A percentile compares a stretch with the other conserved stretches of the same genome.
Conservation (phyloP, 1,284 basidiomycete species). For the Pterulicium gracile region DNA sequence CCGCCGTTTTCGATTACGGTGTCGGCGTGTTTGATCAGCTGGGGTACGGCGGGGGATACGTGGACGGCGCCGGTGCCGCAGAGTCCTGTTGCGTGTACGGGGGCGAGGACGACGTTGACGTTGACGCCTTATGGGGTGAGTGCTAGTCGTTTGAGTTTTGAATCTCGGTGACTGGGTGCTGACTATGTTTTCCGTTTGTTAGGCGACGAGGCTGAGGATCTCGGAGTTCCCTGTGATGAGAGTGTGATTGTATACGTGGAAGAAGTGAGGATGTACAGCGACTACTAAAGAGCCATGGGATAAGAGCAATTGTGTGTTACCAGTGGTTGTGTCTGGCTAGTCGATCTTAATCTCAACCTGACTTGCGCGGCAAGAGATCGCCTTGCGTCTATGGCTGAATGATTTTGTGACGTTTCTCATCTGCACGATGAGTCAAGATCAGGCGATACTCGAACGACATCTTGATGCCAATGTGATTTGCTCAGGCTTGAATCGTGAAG, state of each 20-base stretch:
- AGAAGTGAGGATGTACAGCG: not conserved
- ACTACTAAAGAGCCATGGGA: too few species aligned
- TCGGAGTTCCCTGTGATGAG: slow-evolving; percentile 36
- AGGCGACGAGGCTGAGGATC: slow-evolving; percentile 45
- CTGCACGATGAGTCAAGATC: too few species aligned
- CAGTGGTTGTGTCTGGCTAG: too few species aligned
- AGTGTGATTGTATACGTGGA: not conserved
- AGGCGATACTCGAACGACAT: too few species aligned
- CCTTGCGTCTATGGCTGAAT: too few species aligned
- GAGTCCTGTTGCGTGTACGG: slow-evolving; percentile 30
- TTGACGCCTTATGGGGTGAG: slow-evolving; percentile 43
- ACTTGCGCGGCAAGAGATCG: too few species aligned
- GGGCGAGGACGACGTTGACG: slow-evolving; percentile 31
- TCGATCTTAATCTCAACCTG: too few species aligned
- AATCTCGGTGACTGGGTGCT: slow-evolving; percentile 1
- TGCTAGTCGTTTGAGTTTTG: slow-evolving; percentile 7
- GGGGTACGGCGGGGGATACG: slow-evolving; percentile 36
- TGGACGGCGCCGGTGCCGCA: slow-evolving; percentile 40
- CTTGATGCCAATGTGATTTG: too few species aligned
- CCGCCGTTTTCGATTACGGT: slow-evolving; percentile 41
- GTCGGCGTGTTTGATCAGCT: slow-evolving; percentile 38
- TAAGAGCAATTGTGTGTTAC: too few species aligned
- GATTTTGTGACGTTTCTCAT: too few species aligned
- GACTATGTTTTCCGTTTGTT: slow-evolving; percentile 1
- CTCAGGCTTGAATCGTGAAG: too few species aligned